Base-by-base conservation (phyloP, 345 rosid genomes). In the Durio zibethinus region DNA sequence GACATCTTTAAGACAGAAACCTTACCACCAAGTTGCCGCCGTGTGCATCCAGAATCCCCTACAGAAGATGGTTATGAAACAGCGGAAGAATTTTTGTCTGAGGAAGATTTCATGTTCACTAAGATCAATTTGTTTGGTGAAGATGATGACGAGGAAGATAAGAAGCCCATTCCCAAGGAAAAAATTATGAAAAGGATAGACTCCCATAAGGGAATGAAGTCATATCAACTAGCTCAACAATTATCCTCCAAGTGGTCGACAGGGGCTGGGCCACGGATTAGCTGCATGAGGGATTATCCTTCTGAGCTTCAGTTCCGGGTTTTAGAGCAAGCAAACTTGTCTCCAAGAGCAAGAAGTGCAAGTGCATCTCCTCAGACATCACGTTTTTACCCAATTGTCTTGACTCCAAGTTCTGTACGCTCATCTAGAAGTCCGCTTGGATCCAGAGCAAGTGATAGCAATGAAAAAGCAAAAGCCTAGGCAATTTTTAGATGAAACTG, bases 221-320 rank as follows among this genome's bases (percentile, higher is more conserved):
- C 98, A 0, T 96, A 91, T 50, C 97, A 96, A 79, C 73, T 96
- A 84, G 99, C 92, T 50, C 83, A 87, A 74, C 89, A 94, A 36
- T 76, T 96, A 66, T 87, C 87, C n/a, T 87, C 89, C 3, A 90
- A 78, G 82, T 96, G 99, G 99, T 89, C 90, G 0, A 93, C 98
- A 0, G 98, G 99, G 10, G 99, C 93, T 2, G 99, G 99, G 5
- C 97, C 99, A 2, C 81, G 99, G 54, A 96, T 96, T 47, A 92
- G 99, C 43, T 92, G 98, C 85, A 91, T 96, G 97, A 91, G 94
- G 82, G 99, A 96, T 67, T 96, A 93, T 74, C 99, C 98, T 11
- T 66, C 89, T 5, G 97, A 96, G 83, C 94, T 96, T 72, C 97
- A 88, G 36, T 82, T 84, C 59, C 77, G 80, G 77, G 93, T 91